A percentile compares a stretch with the other conserved stretches of the same genome.
Conservation (phyloP, 345 rosid species). For the Populus euphratica region DNA sequence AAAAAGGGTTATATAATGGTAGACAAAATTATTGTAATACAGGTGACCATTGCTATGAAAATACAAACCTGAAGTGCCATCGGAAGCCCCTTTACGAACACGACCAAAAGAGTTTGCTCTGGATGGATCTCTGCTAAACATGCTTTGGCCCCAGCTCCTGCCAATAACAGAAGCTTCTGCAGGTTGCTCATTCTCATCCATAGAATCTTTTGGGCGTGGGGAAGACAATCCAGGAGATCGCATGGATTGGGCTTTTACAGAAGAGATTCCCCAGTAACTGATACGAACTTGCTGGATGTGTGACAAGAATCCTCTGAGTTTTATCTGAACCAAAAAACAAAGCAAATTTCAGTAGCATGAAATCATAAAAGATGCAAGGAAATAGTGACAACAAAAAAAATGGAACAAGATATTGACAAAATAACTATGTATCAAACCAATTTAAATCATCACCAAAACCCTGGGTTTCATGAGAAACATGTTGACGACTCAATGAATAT, state of each 20-base stretch:
- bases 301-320: slow-evolving; percentile 89
- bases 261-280: slow-evolving; percentile 89
- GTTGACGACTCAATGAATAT: background rate
- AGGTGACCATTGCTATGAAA: slow-evolving; percentile 6
- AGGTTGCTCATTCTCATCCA: slow-evolving; percentile 77
- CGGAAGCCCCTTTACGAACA: slow-evolving; percentile 79
- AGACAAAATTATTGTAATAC: background rate
- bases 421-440: background rate
- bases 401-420: background rate
- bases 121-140: slow-evolving; percentile 93
- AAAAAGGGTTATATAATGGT: background rate
- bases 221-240: slow-evolving; percentile 73
- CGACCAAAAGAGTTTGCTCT: slow-evolving; percentile 70
- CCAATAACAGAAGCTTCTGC: slow-evolving; percentile 89
- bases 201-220: slow-evolving; percentile 72
- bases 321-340: slow-evolving; percentile 52
- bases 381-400: background rate
- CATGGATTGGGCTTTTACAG: slow-evolving; percentile 54
- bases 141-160: slow-evolving; percentile 99
- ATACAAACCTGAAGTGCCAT: slow-evolving; percentile 58
- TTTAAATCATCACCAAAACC: background rate
- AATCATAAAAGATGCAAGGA: background rate
- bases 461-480: background rate
- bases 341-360: background rate
- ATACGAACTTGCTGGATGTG: slow-evolving; percentile 90